phyloP scores from a whole-genome alignment of 129 eudicot genomes.

The Pittosporum tobira region DNA sequence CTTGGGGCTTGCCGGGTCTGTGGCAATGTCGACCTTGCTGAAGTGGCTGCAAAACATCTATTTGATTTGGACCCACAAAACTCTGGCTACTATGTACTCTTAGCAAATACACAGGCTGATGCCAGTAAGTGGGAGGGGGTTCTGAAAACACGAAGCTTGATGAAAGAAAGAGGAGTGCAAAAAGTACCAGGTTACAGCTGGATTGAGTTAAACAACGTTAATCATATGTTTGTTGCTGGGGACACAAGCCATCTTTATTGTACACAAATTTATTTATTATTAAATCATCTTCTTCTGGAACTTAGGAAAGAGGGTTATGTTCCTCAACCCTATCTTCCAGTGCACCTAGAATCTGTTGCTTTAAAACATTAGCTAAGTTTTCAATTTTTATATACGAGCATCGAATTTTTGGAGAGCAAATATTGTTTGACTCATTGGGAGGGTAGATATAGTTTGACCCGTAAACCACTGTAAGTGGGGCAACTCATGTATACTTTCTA shows the following conservation, averaged over 20 bases:
- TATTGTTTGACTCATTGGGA: too few species aligned
- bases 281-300: slow-evolving; percentile 41
- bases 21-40: slow-evolving; percentile 75
- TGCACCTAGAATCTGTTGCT: slow-evolving; percentile 9
- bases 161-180: slow-evolving; percentile 62
- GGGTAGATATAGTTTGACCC: not conserved
- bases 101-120: slow-evolving; percentile 64
- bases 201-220: slow-evolving; percentile 49
- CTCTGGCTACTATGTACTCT: slow-evolving; percentile 67
- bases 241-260: slow-evolving; percentile 41
- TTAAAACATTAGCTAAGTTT: not conserved
- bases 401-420: not conserved
- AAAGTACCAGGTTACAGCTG: slow-evolving; percentile 73
- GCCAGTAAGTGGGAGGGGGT: slow-evolving; percentile 59
- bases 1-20: slow-evolving; percentile 72
- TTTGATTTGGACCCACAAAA: slow-evolving; percentile 60
- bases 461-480: not conserved
- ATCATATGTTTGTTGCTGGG: slow-evolving; percentile 56
- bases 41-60: slow-evolving; percentile 51
- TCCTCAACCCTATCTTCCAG: slow-evolving; percentile 17
- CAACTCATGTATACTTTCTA: too few species aligned
- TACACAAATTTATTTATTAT: slow-evolving; percentile 33
- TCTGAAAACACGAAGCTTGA: slow-evolving; percentile 41
- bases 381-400: not conserved
- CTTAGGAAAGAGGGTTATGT: slow-evolving; percentile 51